A percentile compares a stretch with the other conserved stretches of the same genome.
phyloP scores from a whole-genome alignment of 23 red algal genomes.

The Gracilaria caudata region DNA sequence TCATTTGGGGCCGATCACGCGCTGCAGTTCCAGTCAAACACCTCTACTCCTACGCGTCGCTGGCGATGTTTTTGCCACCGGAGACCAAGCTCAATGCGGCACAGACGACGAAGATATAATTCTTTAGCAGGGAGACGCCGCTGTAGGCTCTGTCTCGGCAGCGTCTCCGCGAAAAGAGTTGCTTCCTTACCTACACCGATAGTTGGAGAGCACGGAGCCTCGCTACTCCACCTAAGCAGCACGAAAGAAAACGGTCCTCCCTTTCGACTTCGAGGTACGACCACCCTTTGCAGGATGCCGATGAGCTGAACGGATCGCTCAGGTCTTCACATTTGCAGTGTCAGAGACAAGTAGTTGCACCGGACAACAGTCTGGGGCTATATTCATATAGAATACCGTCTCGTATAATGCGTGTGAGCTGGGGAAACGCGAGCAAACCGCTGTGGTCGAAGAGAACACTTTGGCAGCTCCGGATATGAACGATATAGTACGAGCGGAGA shows the following conservation, averaged over 20 bases:
- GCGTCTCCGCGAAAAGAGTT: background rate
- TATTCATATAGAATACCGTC: conserved; percentile 86
- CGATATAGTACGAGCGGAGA: conserved; percentile 73
- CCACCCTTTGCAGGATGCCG: conserved; percentile 48
- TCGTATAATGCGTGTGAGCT: conserved; percentile 72
- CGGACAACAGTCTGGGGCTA: conserved; percentile 83
- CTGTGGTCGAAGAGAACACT: conserved; percentile 73
- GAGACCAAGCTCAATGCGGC: background rate
- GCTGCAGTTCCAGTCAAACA: background rate
- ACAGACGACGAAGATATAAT: background rate
- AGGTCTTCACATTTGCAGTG: conserved; percentile 67
- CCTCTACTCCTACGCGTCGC: background rate
- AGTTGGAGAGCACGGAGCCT: conserved; percentile 40
- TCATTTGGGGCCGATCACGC: background rate
- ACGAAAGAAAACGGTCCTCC: background rate
- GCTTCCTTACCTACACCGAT: conserved; percentile 25
- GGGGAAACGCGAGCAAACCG: conserved; percentile 66
- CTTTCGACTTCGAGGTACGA: conserved; percentile 45
- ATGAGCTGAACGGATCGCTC: conserved; percentile 87
- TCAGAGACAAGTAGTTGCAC: conserved; percentile 74
- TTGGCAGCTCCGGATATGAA: conserved; percentile 56
- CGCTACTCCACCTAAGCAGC: conserved; percentile 41
- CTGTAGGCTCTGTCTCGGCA: background rate
- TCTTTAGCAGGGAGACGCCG: background rate
- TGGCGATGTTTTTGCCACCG: conserved; percentile 1